Evolutionary conservation across 148 eudicot genomes (phyloP).

Genomic region (Diospyros lotus): DNA sequence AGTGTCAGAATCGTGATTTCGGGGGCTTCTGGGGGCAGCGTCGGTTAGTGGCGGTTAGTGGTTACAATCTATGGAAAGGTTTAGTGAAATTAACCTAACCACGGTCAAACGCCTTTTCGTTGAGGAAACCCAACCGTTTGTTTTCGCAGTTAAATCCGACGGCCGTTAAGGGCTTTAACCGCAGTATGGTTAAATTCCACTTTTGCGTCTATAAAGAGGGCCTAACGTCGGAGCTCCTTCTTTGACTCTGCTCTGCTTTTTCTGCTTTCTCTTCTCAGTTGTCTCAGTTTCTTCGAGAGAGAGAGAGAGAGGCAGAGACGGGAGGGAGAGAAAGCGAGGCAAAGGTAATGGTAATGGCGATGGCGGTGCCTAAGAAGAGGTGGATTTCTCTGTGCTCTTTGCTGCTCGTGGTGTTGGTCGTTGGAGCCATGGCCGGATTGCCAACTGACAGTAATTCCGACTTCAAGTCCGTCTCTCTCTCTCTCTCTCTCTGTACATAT

Average conservation of each 20-base stretch:
- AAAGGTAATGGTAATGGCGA: constrained; percentile 14
- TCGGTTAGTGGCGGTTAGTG: constrained; percentile 25
- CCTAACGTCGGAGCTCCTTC: background rate
- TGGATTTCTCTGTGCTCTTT: constrained; percentile 20
- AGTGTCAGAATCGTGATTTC: background rate
- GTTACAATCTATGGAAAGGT: constrained; percentile 8
- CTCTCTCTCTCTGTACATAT: background rate
- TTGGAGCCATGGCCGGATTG: constrained; percentile 9
- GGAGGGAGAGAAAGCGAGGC: constrained; percentile 8
- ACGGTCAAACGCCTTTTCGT: constrained; percentile 4
- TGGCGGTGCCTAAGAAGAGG: constrained; percentile 9
- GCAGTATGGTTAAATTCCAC: too few relatives aligned
- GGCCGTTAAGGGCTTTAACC: constrained; percentile 13
- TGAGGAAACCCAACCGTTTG: background rate
- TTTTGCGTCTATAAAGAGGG: constrained; percentile 15
- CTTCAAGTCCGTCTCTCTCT: background rate
- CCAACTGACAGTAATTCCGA: background rate
- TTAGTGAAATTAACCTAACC: constrained; percentile 12
- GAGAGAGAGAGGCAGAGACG: background rate
- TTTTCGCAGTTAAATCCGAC: constrained; percentile 4
- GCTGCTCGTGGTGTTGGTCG: constrained; percentile 16
- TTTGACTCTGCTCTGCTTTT: constrained; percentile 1
- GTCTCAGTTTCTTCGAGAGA: background rate
- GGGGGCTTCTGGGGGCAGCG: background rate
- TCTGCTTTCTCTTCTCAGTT: background rate